Base-by-base conservation (phyloP, 331 rosid species). In the Saraca asoca region DNA sequence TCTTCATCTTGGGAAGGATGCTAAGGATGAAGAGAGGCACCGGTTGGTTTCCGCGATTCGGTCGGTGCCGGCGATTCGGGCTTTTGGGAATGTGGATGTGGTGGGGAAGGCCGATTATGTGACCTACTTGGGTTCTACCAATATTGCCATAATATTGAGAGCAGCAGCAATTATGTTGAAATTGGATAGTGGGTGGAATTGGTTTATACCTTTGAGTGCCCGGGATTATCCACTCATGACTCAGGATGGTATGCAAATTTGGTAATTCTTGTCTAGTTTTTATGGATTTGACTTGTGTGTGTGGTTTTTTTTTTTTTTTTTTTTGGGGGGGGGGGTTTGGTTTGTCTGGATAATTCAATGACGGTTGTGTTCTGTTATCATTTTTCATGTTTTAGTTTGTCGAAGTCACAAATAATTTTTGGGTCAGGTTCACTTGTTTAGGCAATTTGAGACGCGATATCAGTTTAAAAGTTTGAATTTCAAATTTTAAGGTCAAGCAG, bases 161-260 rank as follows among this genome's bases (percentile, higher is more conserved):
- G 98, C 98, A 33, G 98, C 97, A 11, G 95, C 98, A 15, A 72
- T 94, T 56, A 61, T 94, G 84, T 72, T 90, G 64, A 86, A 73
- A 69, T 75, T 93, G 68, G 97, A 93, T 69, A 35, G 76, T 71
- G 91, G 90, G 2, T 93, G 98, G 98, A 83, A 86, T 70, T 90
- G 98, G 98, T 88, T 93, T 57, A 62, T 93, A 33, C 82, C 91
- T 59, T 79, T 93, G 88, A 93, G 85, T 67, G 97, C 97, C 2
- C 59, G 24, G 69, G 98, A 93, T 74, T 93, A 93, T 56, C 98
- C 98, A 42, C 88, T 93, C 53, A 79, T 90, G 33, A 87, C 98
- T 52, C 98, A 84, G 86, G 98, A 93, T 69, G 98, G 98, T 93
- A 90, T 55, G 92, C 71, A 56, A 59, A 8, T 71, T 88, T 18